phyloP scores from a whole-genome alignment of 139 green algal species.

The Micromonas pusilla region DNA sequence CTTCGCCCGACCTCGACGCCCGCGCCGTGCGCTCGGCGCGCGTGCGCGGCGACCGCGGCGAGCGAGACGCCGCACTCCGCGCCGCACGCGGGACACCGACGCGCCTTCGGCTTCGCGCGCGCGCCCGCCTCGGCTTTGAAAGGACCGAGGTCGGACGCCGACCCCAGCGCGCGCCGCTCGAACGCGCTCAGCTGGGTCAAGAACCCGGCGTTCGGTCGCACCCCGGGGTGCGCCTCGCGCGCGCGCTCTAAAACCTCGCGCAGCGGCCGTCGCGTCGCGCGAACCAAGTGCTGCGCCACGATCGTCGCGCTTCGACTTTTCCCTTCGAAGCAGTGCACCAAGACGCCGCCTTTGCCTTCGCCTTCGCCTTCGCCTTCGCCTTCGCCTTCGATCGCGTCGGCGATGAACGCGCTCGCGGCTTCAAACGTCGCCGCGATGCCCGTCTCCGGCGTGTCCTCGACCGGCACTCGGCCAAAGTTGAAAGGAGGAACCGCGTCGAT shows the following conservation, averaged over 20 bases:
- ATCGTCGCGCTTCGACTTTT: conserved; percentile 64
- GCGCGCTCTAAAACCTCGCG: conserved; percentile 48
- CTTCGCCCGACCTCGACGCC: too few relatives aligned
- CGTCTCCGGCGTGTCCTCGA: conserved; percentile 69
- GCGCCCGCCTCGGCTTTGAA: neutral
- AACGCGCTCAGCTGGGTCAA: conserved; percentile 53
- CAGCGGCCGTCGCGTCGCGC: conserved; percentile 27
- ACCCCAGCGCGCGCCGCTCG: conserved; percentile 47
- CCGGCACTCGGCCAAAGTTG: conserved; percentile 45
- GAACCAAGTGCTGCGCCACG: conserved; percentile 64
- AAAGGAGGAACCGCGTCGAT: conserved; percentile 23
- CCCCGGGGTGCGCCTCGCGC: conserved; percentile 43
- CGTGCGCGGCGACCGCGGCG: too few relatives aligned
- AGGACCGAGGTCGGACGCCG: neutral
- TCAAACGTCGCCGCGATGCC: conserved; percentile 59
- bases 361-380: conserved; percentile 32
- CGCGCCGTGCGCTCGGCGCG: too few relatives aligned
- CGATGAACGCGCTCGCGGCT: conserved; percentile 53
- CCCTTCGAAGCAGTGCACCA: conserved; percentile 87
- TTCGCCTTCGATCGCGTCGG: conserved; percentile 34
- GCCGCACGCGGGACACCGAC: neutral
- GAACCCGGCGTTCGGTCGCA: conserved; percentile 74
- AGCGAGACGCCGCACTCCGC: neutral
- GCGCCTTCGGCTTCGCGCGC: neutral
- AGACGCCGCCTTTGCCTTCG: conserved; percentile 39